These are phyloP conservation scores for Salix udensis DNA, from an alignment of 345 rosid species.

Conservation along the genomic window DNA sequence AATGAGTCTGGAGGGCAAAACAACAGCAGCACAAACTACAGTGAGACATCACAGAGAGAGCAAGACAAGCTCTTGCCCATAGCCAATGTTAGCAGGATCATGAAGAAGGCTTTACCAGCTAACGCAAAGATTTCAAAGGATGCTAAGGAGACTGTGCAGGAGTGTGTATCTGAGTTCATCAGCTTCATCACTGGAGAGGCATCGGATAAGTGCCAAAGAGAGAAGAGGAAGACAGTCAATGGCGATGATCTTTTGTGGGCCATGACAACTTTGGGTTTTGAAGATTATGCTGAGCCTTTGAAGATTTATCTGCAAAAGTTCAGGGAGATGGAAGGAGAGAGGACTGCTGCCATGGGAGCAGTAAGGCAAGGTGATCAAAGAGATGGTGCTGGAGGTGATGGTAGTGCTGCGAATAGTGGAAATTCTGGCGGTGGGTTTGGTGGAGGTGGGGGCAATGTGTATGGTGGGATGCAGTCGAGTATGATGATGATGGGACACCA, in stretches of 20 bases:
- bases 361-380: not conserved
- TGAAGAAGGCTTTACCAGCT: constrained; percentile 5
- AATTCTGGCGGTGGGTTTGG: not conserved
- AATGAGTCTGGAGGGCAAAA: constrained; percentile 10
- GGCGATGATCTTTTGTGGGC: constrained; percentile 8
- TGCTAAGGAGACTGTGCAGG: constrained; percentile 18
- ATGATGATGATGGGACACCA: not conserved
- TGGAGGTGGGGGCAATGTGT: not conserved
- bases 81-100: constrained; percentile 13
- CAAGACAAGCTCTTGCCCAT: constrained; percentile 15
- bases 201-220: constrained; percentile 16
- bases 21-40: not conserved
- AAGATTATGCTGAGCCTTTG: constrained; percentile 13
- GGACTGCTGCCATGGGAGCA: not conserved
- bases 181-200: constrained; percentile 21
- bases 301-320: constrained; percentile 9
- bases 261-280: constrained; percentile 14
- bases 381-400: not conserved
- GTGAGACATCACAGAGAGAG: constrained; percentile 8
- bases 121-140: constrained; percentile 16
- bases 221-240: constrained; percentile 12
- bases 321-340: constrained; percentile 13
- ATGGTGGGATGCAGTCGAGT: not conserved
- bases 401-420: not conserved
- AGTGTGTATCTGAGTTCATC: constrained; percentile 14